These are phyloP conservation scores for Theileria luwenshuni DNA, from an alignment of 169 alveolate species.

Conservation along the genomic window DNA sequence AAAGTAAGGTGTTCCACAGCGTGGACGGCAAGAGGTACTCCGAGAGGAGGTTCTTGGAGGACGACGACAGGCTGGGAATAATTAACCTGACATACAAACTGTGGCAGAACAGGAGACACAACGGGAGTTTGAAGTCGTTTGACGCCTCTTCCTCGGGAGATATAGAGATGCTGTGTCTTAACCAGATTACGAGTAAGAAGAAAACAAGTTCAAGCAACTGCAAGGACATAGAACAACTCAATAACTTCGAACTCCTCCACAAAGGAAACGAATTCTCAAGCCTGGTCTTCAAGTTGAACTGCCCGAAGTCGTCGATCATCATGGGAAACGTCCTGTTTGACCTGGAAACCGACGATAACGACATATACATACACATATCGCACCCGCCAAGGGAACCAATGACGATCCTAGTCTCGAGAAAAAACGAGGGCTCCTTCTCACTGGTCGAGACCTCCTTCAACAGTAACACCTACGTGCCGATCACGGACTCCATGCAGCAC, in stretches of 20 bases:
- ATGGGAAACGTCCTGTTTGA: slow-evolving; percentile 34
- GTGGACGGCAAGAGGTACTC: slow-evolving; percentile 14
- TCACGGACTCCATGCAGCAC: slow-evolving; percentile 13
- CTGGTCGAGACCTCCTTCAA: slow-evolving; percentile 32
- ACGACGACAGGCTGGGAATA: slow-evolving; percentile 16
- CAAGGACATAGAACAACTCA: slow-evolving; percentile 30
- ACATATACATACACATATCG: slow-evolving; percentile 35
- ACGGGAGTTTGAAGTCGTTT: not conserved
- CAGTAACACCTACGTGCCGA: slow-evolving; percentile 10
- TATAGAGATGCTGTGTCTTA: slow-evolving; percentile 3
- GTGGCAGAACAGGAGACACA: slow-evolving; percentile 13
- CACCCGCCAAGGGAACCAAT: slow-evolving; percentile 25
- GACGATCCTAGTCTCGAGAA: slow-evolving; percentile 10
- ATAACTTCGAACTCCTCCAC: slow-evolving; percentile 26
- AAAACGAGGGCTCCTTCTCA: slow-evolving; percentile 15
- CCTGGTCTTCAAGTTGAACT: slow-evolving; percentile 10
- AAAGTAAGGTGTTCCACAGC: slow-evolving; percentile 8
- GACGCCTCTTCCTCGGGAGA: not conserved
- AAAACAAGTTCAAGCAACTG: not conserved
- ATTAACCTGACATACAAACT: slow-evolving; percentile 8
- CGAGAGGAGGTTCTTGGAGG: slow-evolving; percentile 21
- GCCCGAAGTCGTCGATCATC: slow-evolving; percentile 20
- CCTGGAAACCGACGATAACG: slow-evolving; percentile 15
- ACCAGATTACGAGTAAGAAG: slow-evolving; percentile 1
- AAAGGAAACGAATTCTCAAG: slow-evolving; percentile 15